These are phyloP conservation scores for Pulveroboletus frians DNA, from an alignment of 768 basidiomycete species.

Conservation along the genomic window DNA sequence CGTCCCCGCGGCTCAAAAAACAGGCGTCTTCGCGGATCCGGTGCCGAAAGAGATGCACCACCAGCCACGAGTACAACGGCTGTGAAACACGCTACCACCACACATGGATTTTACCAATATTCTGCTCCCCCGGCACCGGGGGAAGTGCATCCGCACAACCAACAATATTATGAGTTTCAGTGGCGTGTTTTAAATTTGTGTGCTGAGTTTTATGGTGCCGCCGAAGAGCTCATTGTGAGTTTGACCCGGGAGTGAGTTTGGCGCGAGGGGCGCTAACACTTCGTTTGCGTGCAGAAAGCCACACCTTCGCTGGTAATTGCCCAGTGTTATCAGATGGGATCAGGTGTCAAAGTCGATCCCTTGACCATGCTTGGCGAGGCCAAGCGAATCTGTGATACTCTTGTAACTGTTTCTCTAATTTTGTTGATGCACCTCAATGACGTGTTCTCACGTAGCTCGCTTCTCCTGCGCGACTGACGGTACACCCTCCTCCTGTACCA, in stretches of 20 bases:
- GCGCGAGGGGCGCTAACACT: slow-evolving; percentile 5
- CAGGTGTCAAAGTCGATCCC: slow-evolving; percentile 65
- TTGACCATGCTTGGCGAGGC: slow-evolving; percentile 70
- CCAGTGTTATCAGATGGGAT: slow-evolving; percentile 75
- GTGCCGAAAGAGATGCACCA: slow-evolving; percentile 22
- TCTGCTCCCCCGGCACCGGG: slow-evolving; percentile 39
- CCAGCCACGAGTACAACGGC: slow-evolving; percentile 11
- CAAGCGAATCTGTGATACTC: slow-evolving; percentile 70
- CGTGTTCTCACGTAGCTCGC: slow-evolving; percentile 46
- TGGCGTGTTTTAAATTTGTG: slow-evolving; percentile 80
- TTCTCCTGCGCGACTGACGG: slow-evolving; percentile 66
- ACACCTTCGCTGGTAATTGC: slow-evolving; percentile 69
- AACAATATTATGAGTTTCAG: slow-evolving; percentile 81
- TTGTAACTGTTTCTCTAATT: slow-evolving; percentile 40
- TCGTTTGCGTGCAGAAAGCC: slow-evolving; percentile 35
- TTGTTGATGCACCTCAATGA: slow-evolving; percentile 8
- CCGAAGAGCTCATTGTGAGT: slow-evolving; percentile 78
- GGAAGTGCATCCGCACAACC: slow-evolving; percentile 57
- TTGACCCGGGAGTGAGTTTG: slow-evolving; percentile 6
- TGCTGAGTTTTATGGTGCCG: slow-evolving; percentile 81
- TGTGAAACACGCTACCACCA: slow-evolving; percentile 29
- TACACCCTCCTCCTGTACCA: slow-evolving; percentile 59
- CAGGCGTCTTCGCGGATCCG: slow-evolving; percentile 42
- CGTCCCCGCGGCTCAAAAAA: slow-evolving; percentile 79
- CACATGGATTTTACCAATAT: slow-evolving; percentile 43